These are phyloP conservation scores for Ajuga chamaepitys DNA, from an alignment of 257 asterid genomes.

Conservation along the genomic window DNA sequence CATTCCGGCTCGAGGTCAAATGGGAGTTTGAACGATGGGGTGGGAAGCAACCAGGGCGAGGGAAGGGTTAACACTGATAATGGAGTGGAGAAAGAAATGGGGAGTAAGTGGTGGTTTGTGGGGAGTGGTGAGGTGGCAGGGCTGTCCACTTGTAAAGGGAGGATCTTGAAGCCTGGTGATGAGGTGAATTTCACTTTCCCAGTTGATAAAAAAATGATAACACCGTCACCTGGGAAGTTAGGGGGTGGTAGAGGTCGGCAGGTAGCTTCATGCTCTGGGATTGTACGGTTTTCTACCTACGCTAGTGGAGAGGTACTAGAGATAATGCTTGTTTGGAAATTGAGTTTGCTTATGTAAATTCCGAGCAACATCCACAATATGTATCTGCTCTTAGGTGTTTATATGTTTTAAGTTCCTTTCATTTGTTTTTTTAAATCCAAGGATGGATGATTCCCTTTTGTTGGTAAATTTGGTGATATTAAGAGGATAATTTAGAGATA, in stretches of 20 bases:
- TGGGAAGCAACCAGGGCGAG: slow-evolving; percentile 23
- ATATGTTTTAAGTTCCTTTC: neutral
- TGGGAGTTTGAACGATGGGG: slow-evolving; percentile 7
- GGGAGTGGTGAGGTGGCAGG: slow-evolving; percentile 66
- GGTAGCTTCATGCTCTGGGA: slow-evolving; percentile 62
- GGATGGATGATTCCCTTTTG: neutral
- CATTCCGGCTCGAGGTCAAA: slow-evolving; percentile 16
- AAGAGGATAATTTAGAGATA: neutral
- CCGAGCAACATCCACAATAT: neutral
- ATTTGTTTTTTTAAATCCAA: neutral
- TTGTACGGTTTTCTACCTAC: slow-evolving; percentile 76
- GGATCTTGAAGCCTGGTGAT: slow-evolving; percentile 62
- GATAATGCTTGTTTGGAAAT: neutral
- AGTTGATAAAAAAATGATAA: slow-evolving; percentile 38
- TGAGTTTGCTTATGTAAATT: neutral
- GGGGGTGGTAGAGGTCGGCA: slow-evolving; percentile 73
- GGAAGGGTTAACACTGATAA: slow-evolving; percentile 2
- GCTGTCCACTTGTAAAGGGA: slow-evolving; percentile 84
- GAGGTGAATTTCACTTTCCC: slow-evolving; percentile 68
- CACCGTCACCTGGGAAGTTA: slow-evolving; percentile 58
- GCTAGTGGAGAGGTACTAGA: slow-evolving; percentile 74
- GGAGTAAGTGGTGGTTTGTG: slow-evolving; percentile 86
- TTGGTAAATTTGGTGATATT: neutral
- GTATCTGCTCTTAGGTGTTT: neutral
- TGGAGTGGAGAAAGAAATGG: slow-evolving; percentile 33